Percentiles rank a stretch among this genome's conserved stretches.
Evolutionary conservation across 2,329 filamentous ascomycete genomes (phyloP).

Genomic region (Fusarium sarcochroum): DNA sequence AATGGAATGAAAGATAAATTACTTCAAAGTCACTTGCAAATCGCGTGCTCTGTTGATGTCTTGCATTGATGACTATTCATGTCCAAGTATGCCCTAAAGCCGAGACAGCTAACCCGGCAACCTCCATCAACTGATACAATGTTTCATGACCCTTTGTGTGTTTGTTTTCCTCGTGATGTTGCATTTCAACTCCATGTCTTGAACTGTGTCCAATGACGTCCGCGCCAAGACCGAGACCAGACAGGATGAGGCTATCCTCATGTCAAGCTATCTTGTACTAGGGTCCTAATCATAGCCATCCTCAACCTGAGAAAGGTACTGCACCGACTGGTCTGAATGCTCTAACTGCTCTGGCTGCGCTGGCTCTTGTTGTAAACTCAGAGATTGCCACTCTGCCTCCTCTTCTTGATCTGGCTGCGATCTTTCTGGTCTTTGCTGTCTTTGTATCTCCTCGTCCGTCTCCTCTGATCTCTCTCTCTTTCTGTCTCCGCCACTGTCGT

Average conservation of each 20-base stretch:
- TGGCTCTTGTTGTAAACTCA: not conserved
- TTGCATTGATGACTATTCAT: not conserved
- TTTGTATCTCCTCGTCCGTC: no score
- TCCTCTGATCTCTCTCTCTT: not conserved
- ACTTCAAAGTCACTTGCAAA: conserved; percentile 8
- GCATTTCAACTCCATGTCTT: not conserved
- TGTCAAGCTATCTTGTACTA: not conserved
- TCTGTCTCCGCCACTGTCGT: no score
- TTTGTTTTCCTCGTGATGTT: conserved; percentile 4
- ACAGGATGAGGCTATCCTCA: conserved; percentile 2
- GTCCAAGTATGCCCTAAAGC: not conserved
- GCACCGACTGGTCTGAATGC: no score
- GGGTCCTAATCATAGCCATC: not conserved
- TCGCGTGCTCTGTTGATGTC: conserved; percentile 4
- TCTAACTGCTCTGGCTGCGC: no score
- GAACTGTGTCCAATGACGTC: not conserved
- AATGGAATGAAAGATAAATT: conserved; percentile 45
- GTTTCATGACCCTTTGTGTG: conserved; percentile 1
- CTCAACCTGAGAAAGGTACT: no score
- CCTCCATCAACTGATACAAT: not conserved
- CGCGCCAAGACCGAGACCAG: not conserved
- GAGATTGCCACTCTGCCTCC: no score
- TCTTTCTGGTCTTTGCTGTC: no score
- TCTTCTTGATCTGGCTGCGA: no score
- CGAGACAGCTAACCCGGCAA: conserved; percentile 15